A percentile compares a stretch with the other conserved stretches of the same genome.
Evolutionary conservation across 164 flowering plant genomes (phyloP).

Genomic region (Saururus chinensis): DNA sequence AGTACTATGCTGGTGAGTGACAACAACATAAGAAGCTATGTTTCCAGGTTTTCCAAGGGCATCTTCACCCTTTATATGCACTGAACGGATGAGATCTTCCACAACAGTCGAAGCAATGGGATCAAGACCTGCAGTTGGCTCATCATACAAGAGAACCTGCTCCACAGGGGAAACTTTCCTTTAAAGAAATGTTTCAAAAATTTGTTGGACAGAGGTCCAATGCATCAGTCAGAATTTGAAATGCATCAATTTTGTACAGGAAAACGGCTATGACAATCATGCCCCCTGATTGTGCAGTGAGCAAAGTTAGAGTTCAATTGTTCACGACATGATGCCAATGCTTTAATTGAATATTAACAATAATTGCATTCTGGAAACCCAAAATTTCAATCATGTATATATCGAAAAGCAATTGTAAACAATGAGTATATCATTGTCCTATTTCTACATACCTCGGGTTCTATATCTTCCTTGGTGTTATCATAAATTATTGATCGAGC

Average conservation of each 20-base stretch:
- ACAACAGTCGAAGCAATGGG: conserved; percentile 99
- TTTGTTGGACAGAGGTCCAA: too few species aligned
- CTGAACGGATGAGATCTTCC: conserved; percentile 96
- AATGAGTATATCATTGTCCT: background rate
- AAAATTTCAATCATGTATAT: background rate
- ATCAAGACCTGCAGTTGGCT: conserved; percentile 99
- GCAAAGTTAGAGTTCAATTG: too few species aligned
- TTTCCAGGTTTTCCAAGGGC: conserved; percentile 58
- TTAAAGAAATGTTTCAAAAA: background rate
- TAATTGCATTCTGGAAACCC: background rate
- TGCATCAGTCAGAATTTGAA: too few species aligned
- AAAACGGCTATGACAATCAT: too few species aligned
- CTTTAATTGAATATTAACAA: background rate
- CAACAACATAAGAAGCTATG: conserved; percentile 86
- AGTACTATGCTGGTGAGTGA: conserved; percentile 98
- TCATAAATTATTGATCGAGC: conserved; percentile 93
- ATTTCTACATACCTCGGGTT: conserved; percentile 74
- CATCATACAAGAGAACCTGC: conserved; percentile 91
- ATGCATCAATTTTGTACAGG: too few species aligned
- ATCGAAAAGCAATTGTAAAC: background rate
- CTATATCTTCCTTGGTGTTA: conserved; percentile 56
- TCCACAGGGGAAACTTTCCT: background rate
- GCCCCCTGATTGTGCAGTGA: too few species aligned
- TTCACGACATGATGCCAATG: too few species aligned
- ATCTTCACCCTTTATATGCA: conserved; percentile 66